Percentiles rank a stretch among this genome's conserved stretches.
Evolutionary conservation across 306 rosid genomes (phyloP).

Genomic region (Mucuna pruriens): DNA sequence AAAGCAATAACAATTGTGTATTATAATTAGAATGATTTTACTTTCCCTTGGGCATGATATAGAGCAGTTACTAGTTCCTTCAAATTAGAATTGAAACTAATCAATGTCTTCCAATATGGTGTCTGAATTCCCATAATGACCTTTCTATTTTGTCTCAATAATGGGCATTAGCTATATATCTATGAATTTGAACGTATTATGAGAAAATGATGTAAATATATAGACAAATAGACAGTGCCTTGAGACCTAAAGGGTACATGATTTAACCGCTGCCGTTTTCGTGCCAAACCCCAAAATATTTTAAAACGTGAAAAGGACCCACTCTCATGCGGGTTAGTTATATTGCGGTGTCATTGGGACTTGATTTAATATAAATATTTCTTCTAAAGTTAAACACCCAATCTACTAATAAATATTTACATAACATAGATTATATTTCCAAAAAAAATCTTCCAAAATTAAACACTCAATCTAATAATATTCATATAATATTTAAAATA

Average conservation of each 20-base stretch:
- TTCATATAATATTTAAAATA: too few species aligned
- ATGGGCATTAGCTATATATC: too few species aligned
- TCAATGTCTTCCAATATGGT: constrained; percentile 17
- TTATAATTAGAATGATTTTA: neutral
- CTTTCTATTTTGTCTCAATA: neutral
- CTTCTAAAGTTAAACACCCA: neutral
- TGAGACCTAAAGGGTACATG: neutral
- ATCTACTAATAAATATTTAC: too few species aligned
- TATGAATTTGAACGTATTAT: neutral
- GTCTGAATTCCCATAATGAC: neutral
- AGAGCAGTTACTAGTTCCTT: constrained; percentile 19
- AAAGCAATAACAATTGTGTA: neutral
- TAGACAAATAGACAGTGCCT: neutral
- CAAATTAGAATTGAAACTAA: constrained; percentile 18
- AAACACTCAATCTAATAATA: too few species aligned
- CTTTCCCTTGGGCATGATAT: neutral
- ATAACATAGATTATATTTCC: too few species aligned
- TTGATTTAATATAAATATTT: neutral
- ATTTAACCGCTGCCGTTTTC: neutral
- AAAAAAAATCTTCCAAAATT: neutral
- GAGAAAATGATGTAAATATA: neutral
- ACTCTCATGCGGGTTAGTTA: constrained; percentile 3
- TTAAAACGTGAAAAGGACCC: neutral
- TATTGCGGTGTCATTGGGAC: neutral
- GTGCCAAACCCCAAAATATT: constrained; percentile 10